Evolutionary conservation across 2,329 filamentous ascomycete species (phyloP), one percentile per base, ranked within the genome.

Genomic region (Paradendryphiella salina): DNA sequence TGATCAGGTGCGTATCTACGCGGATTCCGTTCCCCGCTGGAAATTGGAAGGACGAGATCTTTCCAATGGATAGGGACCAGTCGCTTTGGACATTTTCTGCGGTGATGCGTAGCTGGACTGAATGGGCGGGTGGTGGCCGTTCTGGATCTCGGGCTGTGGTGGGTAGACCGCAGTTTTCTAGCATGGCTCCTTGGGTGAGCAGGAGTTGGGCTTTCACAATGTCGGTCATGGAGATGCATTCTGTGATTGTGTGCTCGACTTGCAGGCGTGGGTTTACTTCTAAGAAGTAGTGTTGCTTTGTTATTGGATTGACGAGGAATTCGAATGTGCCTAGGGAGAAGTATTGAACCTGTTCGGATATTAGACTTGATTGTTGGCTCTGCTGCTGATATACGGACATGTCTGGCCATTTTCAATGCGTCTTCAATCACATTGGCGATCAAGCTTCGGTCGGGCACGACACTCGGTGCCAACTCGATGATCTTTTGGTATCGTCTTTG

Each of bases 321-420:
- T 87, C 85, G 55, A 85, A 85, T 0, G 84, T 87, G 7, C 84
- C 85, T 0, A 86, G 72, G 0, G 81, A 85, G 39, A 74, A 72
- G 64, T 86, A 86, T 3, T 75, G 69, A 42, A 84, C 78, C 71
- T 79, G 18, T 1, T 9, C 2, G 14, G 4, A 13, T 17, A 37
- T 59, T 29, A 60, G 46, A 7, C 3, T 8, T 15, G 18, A 13
- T 13, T 14, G 1, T 13, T 0, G 17, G 3, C 5, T 34, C 1
- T 10, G 4, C 8, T 6, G 0, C 13, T 5, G 1, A 1, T 29
- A 13, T 6, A 54, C 72, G 53, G 55, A 80, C 76, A 46, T 72
- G 70, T 62, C 61, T 73, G 3, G 80, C 81, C 72, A 83, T 82
- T 13, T 64, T 73, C 36, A 85, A 49, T 0, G 83, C 82, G 20